Base-by-base conservation (phyloP, 208 protist genomes). In the Acanthamoeba sp. region DNA sequence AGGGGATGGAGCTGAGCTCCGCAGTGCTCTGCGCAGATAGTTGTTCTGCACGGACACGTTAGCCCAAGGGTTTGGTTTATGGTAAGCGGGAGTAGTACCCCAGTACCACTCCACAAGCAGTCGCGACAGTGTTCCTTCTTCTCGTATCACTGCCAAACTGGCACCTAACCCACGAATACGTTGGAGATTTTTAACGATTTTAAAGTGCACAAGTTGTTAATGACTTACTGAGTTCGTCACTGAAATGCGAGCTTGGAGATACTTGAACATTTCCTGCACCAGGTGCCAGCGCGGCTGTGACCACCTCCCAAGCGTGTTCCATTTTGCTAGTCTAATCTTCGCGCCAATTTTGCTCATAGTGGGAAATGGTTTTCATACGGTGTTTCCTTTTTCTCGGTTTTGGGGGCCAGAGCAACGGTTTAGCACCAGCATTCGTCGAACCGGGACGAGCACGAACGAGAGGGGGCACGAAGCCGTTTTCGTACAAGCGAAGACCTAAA, bases 31-130 rank as follows among this genome's bases (percentile, higher is more conserved):
- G 40, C 32, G 48, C 78, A 24, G 78, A 87, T 9, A 87, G 78
- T 10, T 87, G 78, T 16, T 87, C 78, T 87, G 45, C 38, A 52
- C 6, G 12, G 1, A 6, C 14, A 40, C 9, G 36, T 76, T 34
- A 76, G 9, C 36, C 34, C 64, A 3, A 12, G 12, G 1, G 55
- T 18, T 52, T 12, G 20, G 10, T 52, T 18, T 20, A 27, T 4
- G 45, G 24, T 0, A 62, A 62, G 24, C 1, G 55, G 22, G 34
- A 73, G 64, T 18, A 9, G 22, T 87, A 87, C 78, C 78, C 78
- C 78, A 87, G 27, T 87, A 87, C 78, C 78, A 87, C 78, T 87
- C 78, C 0, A 87, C 78, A 4, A 87, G 78, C 10, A 87, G 45
- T 4, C 78, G 5, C 3, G 78, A 3, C 1, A 87, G 78, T 10